phyloP scores from a whole-genome alignment of 208 protist species.

The Acanthamoeba royreba region DNA sequence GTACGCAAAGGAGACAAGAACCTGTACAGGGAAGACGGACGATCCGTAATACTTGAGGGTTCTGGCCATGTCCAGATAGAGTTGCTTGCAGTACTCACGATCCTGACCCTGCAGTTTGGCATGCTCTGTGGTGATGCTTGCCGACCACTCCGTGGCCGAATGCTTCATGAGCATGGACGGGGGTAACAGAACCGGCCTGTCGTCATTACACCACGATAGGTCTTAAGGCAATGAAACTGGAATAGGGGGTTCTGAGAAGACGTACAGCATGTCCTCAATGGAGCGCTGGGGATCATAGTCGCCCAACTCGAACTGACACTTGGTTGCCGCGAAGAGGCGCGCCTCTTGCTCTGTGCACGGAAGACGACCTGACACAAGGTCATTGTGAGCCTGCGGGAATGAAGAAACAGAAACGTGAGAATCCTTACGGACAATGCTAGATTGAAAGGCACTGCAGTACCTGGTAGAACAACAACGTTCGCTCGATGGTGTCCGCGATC shows the following conservation, averaged over 20 bases:
- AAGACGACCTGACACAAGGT: constrained; percentile 7
- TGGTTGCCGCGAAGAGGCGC: background rate
- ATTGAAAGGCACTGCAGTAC: background rate
- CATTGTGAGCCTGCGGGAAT: background rate
- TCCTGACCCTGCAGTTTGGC: background rate
- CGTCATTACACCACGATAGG: no score
- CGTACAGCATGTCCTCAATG: constrained; percentile 5
- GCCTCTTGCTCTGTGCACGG: background rate
- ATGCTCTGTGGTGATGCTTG: background rate
- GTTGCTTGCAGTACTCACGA: background rate
- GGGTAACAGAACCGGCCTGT: background rate
- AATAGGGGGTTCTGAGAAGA: no score
- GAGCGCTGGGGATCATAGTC: background rate
- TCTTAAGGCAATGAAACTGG: no score
- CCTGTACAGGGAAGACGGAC: constrained; percentile 29
- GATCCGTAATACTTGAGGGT: constrained; percentile 38
- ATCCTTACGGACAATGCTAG: background rate
- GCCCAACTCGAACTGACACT: constrained; percentile 45
- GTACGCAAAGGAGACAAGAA: background rate
- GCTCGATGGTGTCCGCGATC: background rate
- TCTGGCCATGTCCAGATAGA: background rate
- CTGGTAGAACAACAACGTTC: constrained; percentile 36
- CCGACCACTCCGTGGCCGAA: background rate
- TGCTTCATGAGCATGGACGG: background rate
- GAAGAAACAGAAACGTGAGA: background rate